Evolutionary conservation across 352 stramenopile genomes (phyloP), one percentile per base, ranked within the genome.

Genomic region (Globisporangium heterothallicum): DNA sequence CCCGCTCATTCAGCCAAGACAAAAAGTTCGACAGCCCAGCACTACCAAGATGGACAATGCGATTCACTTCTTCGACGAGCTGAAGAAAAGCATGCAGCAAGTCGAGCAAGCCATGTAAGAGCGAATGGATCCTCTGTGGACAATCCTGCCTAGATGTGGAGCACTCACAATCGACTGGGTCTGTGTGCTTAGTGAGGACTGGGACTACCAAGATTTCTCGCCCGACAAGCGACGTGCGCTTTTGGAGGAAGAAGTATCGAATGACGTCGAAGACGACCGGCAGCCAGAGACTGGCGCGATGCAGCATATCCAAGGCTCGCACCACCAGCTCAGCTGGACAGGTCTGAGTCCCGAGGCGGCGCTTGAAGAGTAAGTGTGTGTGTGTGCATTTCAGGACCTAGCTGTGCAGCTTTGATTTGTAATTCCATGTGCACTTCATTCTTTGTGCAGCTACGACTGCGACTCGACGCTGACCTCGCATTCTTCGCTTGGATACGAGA

Each of bases 151-250:
- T n/a, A n/a, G n/a, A n/a, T n/a, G n/a, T n/a, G n/a, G n/a, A n/a
- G n/a, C n/a, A n/a, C n/a, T n/a, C n/a, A n/a, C n/a, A n/a, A n/a
- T n/a, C n/a, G n/a, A n/a, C n/a, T n/a, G n/a, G n/a, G n/a, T n/a
- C n/a, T n/a, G n/a, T 49, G 14, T 4, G 1, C 4, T 12, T 29
- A 86, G 75, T 60, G 73, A 86, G 58, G 73, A 84, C 46, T 86
- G 75, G 75, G 75, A 86, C 58, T 86, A 78, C 49, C 75, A 84
- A 51, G 71, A 82, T 53, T 86, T 86, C 42, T 77, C 73, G 4
- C 75, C 73, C 0, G 75, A 86, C 55, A 83, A 81, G 61, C 64
- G 75, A n/a, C 74, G 63, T 27, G 68, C 75, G 13, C 52, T 86
- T 38, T 64, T 86, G 0, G 75, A 83, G 4, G 70, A 79, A 41